These are phyloP conservation scores for Chlamydomonas incerta DNA, from an alignment of 139 green algal genomes.

Conservation along the genomic window DNA sequence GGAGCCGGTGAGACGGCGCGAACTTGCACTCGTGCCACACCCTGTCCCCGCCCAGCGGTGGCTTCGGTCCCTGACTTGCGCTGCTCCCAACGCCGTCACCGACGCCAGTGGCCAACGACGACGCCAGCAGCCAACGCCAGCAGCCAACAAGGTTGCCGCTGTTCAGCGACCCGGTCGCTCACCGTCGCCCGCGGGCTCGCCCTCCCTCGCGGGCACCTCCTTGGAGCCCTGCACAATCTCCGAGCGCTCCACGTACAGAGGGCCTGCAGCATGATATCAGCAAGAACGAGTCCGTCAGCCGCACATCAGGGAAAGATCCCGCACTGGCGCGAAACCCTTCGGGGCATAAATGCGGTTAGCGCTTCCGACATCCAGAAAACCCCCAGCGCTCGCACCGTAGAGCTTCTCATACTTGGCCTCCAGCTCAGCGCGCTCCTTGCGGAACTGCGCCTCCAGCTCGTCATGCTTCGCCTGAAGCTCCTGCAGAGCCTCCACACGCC, in stretches of 20 bases:
- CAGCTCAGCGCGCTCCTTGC: conserved; percentile 75
- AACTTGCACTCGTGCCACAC: neutral
- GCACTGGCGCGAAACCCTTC: no score
- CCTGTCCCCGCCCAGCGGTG: no score
- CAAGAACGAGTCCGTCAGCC: neutral
- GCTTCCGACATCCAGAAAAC: no score
- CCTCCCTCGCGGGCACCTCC: conserved; percentile 67
- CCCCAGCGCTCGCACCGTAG: conserved; percentile 61
- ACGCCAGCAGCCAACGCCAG: no score
- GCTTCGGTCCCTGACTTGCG: no score
- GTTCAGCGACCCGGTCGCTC: no score
- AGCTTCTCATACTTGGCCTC: conserved; percentile 84
- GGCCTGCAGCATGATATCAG: conserved; percentile 52
- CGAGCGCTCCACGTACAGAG: conserved; percentile 81
- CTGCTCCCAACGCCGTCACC: no score
- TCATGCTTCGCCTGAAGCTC: conserved; percentile 80
- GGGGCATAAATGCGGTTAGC: no score
- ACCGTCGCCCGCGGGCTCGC: conserved; percentile 35
- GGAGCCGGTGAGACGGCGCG: no score
- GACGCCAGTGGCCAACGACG: no score
- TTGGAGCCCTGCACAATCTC: conserved; percentile 75
- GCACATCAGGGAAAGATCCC: no score
- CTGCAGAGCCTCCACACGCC: conserved; percentile 62
- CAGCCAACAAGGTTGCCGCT: no score
- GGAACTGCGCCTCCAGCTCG: conserved; percentile 77